Evolutionary conservation across 768 basidiomycete species (phyloP).

Genomic region (Paxillus ammoniavirescens): DNA sequence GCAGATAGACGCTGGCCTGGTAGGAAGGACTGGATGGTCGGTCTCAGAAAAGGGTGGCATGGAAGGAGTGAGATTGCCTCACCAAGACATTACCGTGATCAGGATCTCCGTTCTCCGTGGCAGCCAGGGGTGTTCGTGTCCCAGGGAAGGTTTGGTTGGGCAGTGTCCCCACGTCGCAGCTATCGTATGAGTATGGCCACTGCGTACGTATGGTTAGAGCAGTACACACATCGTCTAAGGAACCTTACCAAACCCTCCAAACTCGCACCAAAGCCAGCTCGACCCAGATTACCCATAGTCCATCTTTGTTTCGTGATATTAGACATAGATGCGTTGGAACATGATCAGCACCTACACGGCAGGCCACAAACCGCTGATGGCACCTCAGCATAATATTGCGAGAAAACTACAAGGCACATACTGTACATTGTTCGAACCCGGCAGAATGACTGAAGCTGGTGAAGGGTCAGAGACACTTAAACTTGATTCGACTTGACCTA

Average conservation of each 20-base stretch:
- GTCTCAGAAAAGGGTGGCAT: slow-evolving; percentile 1
- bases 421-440: slow-evolving; percentile 41
- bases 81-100: slow-evolving; percentile 26
- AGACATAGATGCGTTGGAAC: neutral
- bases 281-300: slow-evolving; percentile 53
- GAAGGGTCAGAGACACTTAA: slow-evolving; percentile 4
- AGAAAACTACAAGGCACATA: slow-evolving; percentile 8
- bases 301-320: slow-evolving; percentile 31
- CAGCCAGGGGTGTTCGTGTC: slow-evolving; percentile 42
- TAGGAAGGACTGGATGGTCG: slow-evolving; percentile 39
- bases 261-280: slow-evolving; percentile 55
- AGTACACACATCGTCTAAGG: slow-evolving; percentile 6
- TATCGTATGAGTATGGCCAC: slow-evolving; percentile 57
- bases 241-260: slow-evolving; percentile 61
- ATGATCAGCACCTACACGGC: slow-evolving; percentile 35
- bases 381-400: slow-evolving; percentile 5
- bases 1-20: slow-evolving; percentile 55
- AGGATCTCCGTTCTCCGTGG: slow-evolving; percentile 39
- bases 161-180: slow-evolving; percentile 78
- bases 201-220: slow-evolving; percentile 9
- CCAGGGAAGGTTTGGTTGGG: slow-evolving; percentile 66
- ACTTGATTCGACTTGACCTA: slow-evolving; percentile 2
- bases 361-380: slow-evolving; percentile 45
- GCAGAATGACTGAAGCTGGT: slow-evolving; percentile 37
- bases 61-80: neutral